A percentile compares a stretch with the other conserved stretches of the same genome.
These are phyloP conservation scores for Cardamine occulta DNA, from an alignment of 345 rosid species.

Conservation along the genomic window DNA sequence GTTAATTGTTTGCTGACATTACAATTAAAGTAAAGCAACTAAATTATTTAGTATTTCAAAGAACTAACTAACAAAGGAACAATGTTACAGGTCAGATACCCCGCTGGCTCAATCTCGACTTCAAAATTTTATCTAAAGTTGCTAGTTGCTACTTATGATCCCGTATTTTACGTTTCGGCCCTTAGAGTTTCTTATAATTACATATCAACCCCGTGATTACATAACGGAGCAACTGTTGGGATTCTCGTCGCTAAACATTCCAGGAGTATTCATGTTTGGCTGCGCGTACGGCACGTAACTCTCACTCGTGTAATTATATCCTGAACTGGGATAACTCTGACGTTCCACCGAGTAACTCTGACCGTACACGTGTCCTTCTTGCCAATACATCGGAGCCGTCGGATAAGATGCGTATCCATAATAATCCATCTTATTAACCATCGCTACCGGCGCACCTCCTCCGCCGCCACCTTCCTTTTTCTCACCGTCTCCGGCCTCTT, in stretches of 20 bases:
- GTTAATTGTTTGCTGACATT: constrained; percentile 19
- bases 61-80: constrained; percentile 33
- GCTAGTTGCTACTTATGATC: constrained; percentile 1
- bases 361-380: constrained; percentile 47
- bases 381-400: constrained; percentile 56
- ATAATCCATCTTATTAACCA: constrained; percentile 58
- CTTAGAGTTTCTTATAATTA: constrained; percentile 8
- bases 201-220: constrained; percentile 18
- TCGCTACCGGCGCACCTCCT: constrained; percentile 35
- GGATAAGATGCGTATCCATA: constrained; percentile 45
- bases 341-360: constrained; percentile 35
- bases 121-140: constrained; percentile 31
- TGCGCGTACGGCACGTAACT: constrained; percentile 38
- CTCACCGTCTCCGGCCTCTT: constrained; percentile 29
- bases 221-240: constrained; percentile 44
- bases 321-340: constrained; percentile 36
- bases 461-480: constrained; percentile 39
- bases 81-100: constrained; percentile 28
- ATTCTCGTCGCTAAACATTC: constrained; percentile 48
- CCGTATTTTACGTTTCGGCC: not conserved
- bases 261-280: constrained; percentile 43
- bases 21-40: constrained; percentile 23
- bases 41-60: constrained; percentile 8
- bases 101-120: constrained; percentile 20
- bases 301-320: constrained; percentile 44